Conservation (phyloP, 1,139 yeast species). For the Pneumocystis canis region DNA sequence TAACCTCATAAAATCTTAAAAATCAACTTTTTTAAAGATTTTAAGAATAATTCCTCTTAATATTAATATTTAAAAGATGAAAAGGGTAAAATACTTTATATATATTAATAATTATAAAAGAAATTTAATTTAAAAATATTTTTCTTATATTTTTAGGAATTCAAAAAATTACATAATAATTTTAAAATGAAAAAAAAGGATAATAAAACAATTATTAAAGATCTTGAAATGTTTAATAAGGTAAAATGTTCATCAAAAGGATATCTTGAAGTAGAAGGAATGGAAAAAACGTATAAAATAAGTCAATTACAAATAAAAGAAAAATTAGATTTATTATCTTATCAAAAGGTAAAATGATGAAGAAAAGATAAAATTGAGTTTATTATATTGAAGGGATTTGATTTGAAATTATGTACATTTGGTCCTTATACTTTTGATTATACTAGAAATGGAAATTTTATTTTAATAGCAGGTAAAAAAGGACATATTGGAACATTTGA, state of each 20-base stretch:
- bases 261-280: constrained; percentile 75
- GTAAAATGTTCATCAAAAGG: constrained; percentile 75
- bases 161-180: constrained; percentile 48
- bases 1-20: not conserved
- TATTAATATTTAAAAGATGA: not conserved
- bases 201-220: constrained; percentile 51
- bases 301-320: constrained; percentile 63
- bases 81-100: not conserved
- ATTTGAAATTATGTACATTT: constrained; percentile 54
- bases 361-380: not conserved
- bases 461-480: constrained; percentile 72
- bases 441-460: constrained; percentile 71
- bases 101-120: too few species aligned
- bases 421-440: constrained; percentile 82
- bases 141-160: constrained; percentile 4
- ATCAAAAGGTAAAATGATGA: constrained; percentile 19
- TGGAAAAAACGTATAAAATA: constrained; percentile 83
- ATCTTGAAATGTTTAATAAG: constrained; percentile 78
- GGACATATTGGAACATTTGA: constrained; percentile 95
- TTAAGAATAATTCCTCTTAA: not conserved
- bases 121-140: too few species aligned
- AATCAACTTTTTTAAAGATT: not conserved
- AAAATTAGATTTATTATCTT: constrained; percentile 67
- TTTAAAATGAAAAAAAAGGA: constrained; percentile 54
- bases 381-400: constrained; percentile 37